Evolutionary conservation across 441 rosid genomes (phyloP).

Genomic region (Euphorbia corollata): DNA sequence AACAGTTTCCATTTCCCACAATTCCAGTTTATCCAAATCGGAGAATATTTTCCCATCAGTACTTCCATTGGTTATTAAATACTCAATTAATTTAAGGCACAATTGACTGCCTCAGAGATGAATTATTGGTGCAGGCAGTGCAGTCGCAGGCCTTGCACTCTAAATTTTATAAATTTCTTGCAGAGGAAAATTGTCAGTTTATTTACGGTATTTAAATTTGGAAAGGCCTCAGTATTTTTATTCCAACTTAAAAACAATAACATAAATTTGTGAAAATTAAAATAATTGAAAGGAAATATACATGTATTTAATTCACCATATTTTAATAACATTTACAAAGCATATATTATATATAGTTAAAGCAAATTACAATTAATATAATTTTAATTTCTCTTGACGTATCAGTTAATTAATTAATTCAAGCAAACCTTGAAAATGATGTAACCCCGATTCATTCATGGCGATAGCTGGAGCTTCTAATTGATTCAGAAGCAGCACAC

Average conservation of each 20-base stretch:
- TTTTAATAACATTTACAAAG: background rate
- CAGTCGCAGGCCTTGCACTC: background rate
- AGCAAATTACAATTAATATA: background rate
- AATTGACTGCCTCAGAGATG: background rate
- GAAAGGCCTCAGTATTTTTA: too few species aligned
- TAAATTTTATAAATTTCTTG: background rate
- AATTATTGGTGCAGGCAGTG: background rate
- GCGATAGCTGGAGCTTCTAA: background rate
- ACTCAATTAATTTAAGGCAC: background rate
- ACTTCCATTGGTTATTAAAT: constrained; percentile 1
- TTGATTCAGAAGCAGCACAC: constrained; percentile 29
- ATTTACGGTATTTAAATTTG: background rate
- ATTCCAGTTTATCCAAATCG: background rate
- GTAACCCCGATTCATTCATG: background rate
- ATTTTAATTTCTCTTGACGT: background rate
- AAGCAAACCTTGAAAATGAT: constrained; percentile 5
- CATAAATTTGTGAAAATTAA: too few species aligned
- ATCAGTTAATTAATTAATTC: background rate
- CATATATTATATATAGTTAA: background rate
- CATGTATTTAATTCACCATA: too few species aligned
- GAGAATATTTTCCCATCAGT: background rate
- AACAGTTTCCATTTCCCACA: background rate
- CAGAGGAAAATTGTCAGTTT: background rate
- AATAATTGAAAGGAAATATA: too few species aligned
- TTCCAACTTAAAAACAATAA: too few species aligned